Evolutionary conservation across 176 grass and related monocot species (phyloP).

Genomic region (Canna indica): DNA sequence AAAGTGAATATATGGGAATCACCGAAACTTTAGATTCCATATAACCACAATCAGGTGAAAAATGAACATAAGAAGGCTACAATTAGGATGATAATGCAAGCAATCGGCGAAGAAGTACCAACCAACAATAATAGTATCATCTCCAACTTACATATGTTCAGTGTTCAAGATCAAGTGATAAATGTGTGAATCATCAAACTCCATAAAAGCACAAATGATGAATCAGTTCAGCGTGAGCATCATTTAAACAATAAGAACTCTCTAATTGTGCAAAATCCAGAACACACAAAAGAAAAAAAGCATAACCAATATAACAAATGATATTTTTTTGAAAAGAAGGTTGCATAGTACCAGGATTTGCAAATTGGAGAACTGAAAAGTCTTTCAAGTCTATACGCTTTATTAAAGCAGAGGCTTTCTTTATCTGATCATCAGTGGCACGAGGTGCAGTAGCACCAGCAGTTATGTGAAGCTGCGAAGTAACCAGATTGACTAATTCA

Average conservation of each 20-base stretch:
- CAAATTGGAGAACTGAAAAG: conserved; percentile 58
- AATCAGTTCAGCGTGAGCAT: not conserved
- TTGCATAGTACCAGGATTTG: conserved; percentile 55
- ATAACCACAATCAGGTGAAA: not conserved
- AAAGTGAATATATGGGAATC: too few species aligned
- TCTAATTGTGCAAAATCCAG: too few species aligned
- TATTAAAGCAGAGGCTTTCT: conserved; percentile 57
- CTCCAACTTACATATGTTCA: too few species aligned
- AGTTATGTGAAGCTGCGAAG: conserved; percentile 47
- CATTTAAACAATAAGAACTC: not conserved
- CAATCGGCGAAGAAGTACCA: not conserved
- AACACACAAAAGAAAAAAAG: too few species aligned
- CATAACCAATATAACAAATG: not conserved
- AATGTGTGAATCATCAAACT: not conserved
- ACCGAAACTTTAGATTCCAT: not conserved
- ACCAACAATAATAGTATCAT: not conserved
- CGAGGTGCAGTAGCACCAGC: conserved; percentile 40
- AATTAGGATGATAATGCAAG: not conserved
- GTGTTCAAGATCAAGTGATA: not conserved
- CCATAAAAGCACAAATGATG: not conserved
- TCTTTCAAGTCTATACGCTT: conserved; percentile 73
- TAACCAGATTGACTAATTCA: conserved; percentile 18
- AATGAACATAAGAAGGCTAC: too few species aligned
- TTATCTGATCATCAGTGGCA: conserved; percentile 79
- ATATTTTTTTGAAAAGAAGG: not conserved